Evolutionary conservation across 78 protist genomes (phyloP).

Genomic region (Guillardia theta): DNA sequence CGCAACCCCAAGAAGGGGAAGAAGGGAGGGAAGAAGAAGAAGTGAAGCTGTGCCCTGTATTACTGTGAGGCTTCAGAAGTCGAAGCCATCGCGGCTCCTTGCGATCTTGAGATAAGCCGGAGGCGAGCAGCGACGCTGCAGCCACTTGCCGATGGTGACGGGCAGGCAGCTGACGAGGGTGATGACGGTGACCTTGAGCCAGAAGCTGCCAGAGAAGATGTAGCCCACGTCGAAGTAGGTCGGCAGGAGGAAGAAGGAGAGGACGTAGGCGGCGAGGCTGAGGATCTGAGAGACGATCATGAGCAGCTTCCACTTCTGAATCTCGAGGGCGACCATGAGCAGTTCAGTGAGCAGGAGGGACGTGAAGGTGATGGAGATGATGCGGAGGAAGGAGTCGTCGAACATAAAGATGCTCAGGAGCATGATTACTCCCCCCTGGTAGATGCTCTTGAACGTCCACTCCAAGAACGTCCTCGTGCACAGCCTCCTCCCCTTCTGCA

Average conservation of each 20-base stretch:
- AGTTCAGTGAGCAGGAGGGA: slow-evolving; percentile 92
- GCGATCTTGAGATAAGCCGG: slow-evolving; percentile 21
- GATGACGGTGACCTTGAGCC: slow-evolving; percentile 31
- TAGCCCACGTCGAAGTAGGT: slow-evolving; percentile 1
- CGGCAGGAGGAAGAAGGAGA: slow-evolving; percentile 17
- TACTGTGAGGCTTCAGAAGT: background rate
- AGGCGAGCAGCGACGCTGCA: slow-evolving; percentile 32
- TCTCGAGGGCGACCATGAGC: slow-evolving; percentile 64
- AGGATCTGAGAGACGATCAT: background rate
- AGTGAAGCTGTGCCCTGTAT: background rate
- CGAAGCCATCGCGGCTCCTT: background rate
- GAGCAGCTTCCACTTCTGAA: background rate
- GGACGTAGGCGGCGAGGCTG: background rate
- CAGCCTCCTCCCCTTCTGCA: slow-evolving; percentile 88
- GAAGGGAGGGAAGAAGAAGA: background rate
- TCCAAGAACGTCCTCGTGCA: slow-evolving; percentile 55
- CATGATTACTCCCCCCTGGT: slow-evolving; percentile 94
- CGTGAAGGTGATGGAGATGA: slow-evolving; percentile 93
- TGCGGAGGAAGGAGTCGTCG: slow-evolving; percentile 76
- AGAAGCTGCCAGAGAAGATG: background rate
- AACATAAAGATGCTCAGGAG: slow-evolving; percentile 68
- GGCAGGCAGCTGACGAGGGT: slow-evolving; percentile 37
- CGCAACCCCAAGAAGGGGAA: background rate
- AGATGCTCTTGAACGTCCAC: slow-evolving; percentile 57
- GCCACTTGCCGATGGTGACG: background rate